These are phyloP conservation scores for Hibiscus mutabilis DNA, from an alignment of 345 rosid species.

Conservation along the genomic window DNA sequence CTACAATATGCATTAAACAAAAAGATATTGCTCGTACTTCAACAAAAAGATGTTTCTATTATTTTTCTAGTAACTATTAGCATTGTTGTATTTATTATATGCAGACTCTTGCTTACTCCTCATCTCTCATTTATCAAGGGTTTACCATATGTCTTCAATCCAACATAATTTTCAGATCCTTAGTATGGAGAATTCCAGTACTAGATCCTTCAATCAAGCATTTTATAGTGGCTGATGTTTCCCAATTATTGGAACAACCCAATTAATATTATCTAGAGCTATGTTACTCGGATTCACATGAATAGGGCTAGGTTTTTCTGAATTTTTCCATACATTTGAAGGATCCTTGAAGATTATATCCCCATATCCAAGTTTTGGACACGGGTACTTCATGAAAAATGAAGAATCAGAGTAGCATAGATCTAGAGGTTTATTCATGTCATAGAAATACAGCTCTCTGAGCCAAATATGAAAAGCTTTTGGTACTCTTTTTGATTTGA, in stretches of 20 bases:
- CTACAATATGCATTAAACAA: not conserved
- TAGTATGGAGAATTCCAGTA: constrained; percentile 5
- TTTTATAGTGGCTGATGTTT: not conserved
- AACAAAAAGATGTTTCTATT: not conserved
- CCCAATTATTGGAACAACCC: not conserved
- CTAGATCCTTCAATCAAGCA: not conserved
- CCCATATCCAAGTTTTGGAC: no score
- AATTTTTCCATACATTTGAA: no score
- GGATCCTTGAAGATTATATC: no score
- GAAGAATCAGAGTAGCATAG: no score
- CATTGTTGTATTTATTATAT: not conserved
- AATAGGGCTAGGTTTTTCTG: no score
- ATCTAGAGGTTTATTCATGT: not conserved
- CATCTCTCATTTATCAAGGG: not conserved
- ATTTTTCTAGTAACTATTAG: not conserved
- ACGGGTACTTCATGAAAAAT: no score
- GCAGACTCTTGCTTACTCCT: not conserved
- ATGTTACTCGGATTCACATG: no score
- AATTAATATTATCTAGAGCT: not conserved
- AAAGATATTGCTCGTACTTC: not conserved
- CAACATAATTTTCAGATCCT: not conserved
- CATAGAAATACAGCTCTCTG: not conserved
- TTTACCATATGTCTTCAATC: not conserved
- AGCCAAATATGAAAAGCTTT: not conserved
- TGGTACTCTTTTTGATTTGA: not conserved